Conservation (phyloP, 2,329 filamentous ascomycete species). For the Didymella pinodella region DNA sequence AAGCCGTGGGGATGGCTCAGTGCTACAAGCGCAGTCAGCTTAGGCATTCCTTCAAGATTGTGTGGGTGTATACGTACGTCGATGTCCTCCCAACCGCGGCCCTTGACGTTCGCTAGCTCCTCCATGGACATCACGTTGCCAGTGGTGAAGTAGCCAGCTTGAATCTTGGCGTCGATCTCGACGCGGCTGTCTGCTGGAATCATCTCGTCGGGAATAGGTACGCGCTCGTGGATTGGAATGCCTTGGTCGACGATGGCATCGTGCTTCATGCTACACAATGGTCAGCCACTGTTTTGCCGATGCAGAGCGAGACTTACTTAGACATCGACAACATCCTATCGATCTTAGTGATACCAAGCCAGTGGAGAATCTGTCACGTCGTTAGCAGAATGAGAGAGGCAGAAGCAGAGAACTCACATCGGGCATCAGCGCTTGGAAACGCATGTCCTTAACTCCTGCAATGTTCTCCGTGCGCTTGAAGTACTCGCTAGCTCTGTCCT, state of each 20-base stretch:
- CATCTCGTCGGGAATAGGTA: constrained; percentile 91
- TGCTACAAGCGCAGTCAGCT: constrained; percentile 44
- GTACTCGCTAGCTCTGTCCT: constrained; percentile 85
- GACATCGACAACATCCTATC: constrained; percentile 99
- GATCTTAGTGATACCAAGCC: constrained; percentile 98
- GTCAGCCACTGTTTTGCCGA: constrained; percentile 14
- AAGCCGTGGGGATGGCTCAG: constrained; percentile 24
- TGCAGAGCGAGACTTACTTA: constrained; percentile 66
- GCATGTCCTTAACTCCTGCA: constrained; percentile 94
- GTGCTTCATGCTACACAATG: constrained; percentile 76
- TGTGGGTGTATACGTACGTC: constrained; percentile 53
- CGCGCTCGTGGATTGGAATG: constrained; percentile 86
- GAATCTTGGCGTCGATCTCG: constrained; percentile 99
- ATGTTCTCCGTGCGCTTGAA: constrained; percentile 99
- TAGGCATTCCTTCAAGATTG: constrained; percentile 16
- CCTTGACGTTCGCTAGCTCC: constrained; percentile 84
- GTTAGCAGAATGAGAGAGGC: constrained; percentile 1
- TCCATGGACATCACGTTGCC: constrained; percentile 89
- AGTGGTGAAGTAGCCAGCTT: constrained; percentile 85
- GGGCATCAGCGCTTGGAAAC: constrained; percentile 97
- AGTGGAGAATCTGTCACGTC: constrained; percentile 75
- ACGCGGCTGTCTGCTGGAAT: constrained; percentile 94
- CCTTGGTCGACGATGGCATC: constrained; percentile 87
- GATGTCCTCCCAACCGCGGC: constrained; percentile 85
- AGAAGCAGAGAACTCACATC: constrained; percentile 58